Evolutionary conservation across 768 basidiomycete species (phyloP).

Genomic region (Mycena floridula): DNA sequence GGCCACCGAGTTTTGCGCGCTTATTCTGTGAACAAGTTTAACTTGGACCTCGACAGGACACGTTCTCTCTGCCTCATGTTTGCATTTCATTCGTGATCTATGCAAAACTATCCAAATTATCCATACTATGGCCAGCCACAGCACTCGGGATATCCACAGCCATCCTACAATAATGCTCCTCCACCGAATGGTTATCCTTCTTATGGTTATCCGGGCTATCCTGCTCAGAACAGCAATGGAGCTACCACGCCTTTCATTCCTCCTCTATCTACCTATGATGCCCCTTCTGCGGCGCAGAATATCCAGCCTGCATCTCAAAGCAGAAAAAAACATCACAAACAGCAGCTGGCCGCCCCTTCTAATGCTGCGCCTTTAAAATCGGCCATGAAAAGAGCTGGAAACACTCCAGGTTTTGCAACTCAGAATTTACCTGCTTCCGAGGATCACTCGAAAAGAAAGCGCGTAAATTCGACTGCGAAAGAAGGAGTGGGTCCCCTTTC

Average conservation of each 20-base stretch:
- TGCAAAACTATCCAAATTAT: constrained; percentile 34
- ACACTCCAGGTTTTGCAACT: constrained; percentile 4
- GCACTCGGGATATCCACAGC: constrained; percentile 9
- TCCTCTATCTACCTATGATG: neutral
- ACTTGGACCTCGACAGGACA: too few relatives aligned
- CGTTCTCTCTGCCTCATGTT: constrained; percentile 16
- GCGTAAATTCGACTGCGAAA: constrained; percentile 6
- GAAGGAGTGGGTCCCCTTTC: constrained; percentile 12
- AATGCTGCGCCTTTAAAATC: constrained; percentile 35
- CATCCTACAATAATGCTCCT: neutral
- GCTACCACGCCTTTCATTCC: neutral
- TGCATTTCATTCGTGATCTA: constrained; percentile 10
- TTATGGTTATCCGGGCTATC: constrained; percentile 18
- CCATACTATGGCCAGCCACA: constrained; percentile 39
- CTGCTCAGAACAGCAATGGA: neutral
- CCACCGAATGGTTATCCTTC: constrained; percentile 4
- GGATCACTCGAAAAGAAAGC: neutral
- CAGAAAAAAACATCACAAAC: neutral
- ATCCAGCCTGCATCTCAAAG: neutral
- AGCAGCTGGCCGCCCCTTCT: constrained; percentile 12
- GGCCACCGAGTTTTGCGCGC: too few relatives aligned
- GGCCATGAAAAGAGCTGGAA: constrained; percentile 46
- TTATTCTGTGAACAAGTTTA: too few relatives aligned
- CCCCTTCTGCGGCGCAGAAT: neutral
- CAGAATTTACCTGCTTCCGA: neutral